phyloP scores from a whole-genome alignment of 2,329 filamentous ascomycete genomes.

The Microcera coccophila region DNA sequence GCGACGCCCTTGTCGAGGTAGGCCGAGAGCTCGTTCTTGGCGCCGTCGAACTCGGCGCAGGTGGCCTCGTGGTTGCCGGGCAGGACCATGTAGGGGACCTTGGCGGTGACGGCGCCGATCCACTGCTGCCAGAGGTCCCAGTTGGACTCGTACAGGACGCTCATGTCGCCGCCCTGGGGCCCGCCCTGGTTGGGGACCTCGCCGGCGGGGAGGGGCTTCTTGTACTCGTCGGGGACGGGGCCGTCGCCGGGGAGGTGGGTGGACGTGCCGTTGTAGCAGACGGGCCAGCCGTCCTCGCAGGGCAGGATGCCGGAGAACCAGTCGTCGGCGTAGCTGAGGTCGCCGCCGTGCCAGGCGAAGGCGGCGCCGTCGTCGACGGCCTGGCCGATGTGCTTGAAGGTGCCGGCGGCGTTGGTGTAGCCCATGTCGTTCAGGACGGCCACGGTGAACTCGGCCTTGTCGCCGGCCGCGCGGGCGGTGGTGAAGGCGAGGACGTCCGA shows the following conservation, averaged over 20 bases:
- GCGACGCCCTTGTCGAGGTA: slow-evolving; percentile 42
- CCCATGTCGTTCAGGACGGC: slow-evolving; percentile 52
- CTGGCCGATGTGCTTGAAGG: slow-evolving; percentile 40
- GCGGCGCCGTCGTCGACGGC: slow-evolving; percentile 42
- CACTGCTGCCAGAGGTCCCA: slow-evolving; percentile 52
- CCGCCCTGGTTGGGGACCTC: slow-evolving; percentile 44
- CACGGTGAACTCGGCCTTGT: slow-evolving; percentile 39
- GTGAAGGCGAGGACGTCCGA: slow-evolving; percentile 45
- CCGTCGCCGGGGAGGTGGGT: slow-evolving; percentile 36
- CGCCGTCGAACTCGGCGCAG: slow-evolving; percentile 47
- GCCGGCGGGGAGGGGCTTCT: slow-evolving; percentile 41
- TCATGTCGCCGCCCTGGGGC: slow-evolving; percentile 46
- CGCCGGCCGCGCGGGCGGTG: slow-evolving; percentile 42
- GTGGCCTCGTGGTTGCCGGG: slow-evolving; percentile 50
- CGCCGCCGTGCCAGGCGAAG: slow-evolving; percentile 52
- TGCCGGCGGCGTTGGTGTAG: slow-evolving; percentile 49
- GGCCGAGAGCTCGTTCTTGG: slow-evolving; percentile 41
- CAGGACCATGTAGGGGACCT: slow-evolving; percentile 47
- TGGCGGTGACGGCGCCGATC: slow-evolving; percentile 39
- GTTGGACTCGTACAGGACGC: slow-evolving; percentile 47
- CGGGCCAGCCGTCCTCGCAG: slow-evolving; percentile 44
- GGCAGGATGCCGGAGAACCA: slow-evolving; percentile 50
- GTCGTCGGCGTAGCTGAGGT: slow-evolving; percentile 49
- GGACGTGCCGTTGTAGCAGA: slow-evolving; percentile 50
- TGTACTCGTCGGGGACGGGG: slow-evolving; percentile 36